phyloP scores from a whole-genome alignment of 148 eudicot genomes.

The Silene latifolia region DNA sequence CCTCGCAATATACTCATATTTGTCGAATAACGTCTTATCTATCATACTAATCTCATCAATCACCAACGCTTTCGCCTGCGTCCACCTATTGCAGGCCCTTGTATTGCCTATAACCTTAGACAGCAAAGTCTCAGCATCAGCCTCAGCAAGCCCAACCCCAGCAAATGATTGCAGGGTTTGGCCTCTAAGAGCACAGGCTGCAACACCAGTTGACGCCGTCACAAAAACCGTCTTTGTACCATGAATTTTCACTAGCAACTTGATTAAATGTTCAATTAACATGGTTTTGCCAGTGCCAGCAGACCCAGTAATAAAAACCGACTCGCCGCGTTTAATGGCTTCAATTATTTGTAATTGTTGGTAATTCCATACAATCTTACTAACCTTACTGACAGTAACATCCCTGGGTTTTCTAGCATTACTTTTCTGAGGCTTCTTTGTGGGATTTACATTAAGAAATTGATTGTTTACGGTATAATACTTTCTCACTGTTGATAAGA shows the following conservation, averaged over 20 bases:
- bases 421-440: background rate
- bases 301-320: conserved; percentile 69
- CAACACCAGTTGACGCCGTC: conserved; percentile 65
- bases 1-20: conserved; percentile 45
- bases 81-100: conserved; percentile 46
- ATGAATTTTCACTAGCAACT: conserved; percentile 44
- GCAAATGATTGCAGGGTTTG: conserved; percentile 81
- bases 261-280: conserved; percentile 39
- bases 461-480: background rate
- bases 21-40: conserved; percentile 43
- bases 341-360: conserved; percentile 38
- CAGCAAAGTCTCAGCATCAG: conserved; percentile 26
- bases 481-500: conserved; percentile 12
- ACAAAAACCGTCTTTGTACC: conserved; percentile 37
- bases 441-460: background rate
- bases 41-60: conserved; percentile 76
- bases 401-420: conserved; percentile 16
- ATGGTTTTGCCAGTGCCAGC: conserved; percentile 72
- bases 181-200: conserved; percentile 67
- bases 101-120: conserved; percentile 31
- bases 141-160: conserved; percentile 53
- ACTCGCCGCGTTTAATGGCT: conserved; percentile 35
- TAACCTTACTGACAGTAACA: background rate
- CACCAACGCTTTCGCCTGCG: conserved; percentile 43
- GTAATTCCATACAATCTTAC: conserved; percentile 22